Evolutionary conservation across 2,329 filamentous ascomycete genomes (phyloP), one percentile per base, ranked within the genome.

Genomic region (Phyllosticta citrichinensis): DNA sequence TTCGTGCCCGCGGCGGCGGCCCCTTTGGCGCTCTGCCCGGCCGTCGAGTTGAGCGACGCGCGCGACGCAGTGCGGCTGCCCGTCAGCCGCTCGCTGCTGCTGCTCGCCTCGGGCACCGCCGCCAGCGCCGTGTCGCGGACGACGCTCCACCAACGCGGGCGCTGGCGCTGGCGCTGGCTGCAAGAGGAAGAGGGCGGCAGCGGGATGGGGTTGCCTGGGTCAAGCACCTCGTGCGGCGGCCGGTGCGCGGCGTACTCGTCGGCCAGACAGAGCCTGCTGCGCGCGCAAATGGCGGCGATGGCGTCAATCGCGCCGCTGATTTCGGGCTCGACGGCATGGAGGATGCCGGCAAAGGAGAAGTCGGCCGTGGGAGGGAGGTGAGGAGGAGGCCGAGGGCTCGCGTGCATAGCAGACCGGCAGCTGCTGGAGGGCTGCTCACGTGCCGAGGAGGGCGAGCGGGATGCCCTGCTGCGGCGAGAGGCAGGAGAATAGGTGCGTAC

Each of bases 201-300:
- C n/a, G 65, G 66, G 0, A 68, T 68, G 1, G 66, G 61, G 10
- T 65, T 65, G 12, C 69, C 72, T 17, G 55, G 30, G 30, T 62
- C 62, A 9, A 71, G 69, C 64, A 85, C 83, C 68, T 85, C 82
- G 60, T 84, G 74, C 0, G 83, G 83, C 22, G 83, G 83, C 40
- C 85, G 77, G 69, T 86, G 83, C 52, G 82, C 82, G 35, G 78
- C 80, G 68, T 86, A 84, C 68, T 86, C 83, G 66, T 86, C 82
- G 10, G 83, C 82, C 62, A 86, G 72, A 65, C 82, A 85, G 67
- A 85, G 73, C 65, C 79, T 80, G 69, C 81, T 86, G 62, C 82
- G 77, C 3, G 83, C 83, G 65, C 82, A 84, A 63, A 86, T 85
- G 66, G 85, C 82, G 24, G 83, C 82, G 65, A 86, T 86, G 17